Conservation (phyloP, 345 rosid species). For the Eucalyptus sp. region DNA sequence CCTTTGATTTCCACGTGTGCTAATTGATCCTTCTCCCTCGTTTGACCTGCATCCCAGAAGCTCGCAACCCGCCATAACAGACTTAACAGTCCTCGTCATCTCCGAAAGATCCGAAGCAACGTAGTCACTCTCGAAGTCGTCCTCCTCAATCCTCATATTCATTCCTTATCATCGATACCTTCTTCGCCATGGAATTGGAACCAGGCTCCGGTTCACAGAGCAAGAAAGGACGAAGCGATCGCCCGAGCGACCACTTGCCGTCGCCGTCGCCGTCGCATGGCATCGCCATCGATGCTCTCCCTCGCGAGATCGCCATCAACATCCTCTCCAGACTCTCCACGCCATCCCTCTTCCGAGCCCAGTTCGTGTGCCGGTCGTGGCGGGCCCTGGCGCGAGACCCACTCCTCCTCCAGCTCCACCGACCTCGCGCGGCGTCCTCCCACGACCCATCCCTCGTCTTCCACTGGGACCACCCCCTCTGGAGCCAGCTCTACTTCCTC, state of each 20-base stretch:
- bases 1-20: not conserved
- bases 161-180: not conserved
- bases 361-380: conserved; percentile 43
- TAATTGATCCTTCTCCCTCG: not conserved
- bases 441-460: conserved; percentile 36
- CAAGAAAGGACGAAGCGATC: not conserved
- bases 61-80: not conserved
- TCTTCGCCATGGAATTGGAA: not conserved
- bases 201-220: not conserved
- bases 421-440: not conserved
- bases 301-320: conserved; percentile 41
- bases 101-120: not conserved
- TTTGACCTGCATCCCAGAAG: not conserved
- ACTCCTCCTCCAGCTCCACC: conserved; percentile 7
- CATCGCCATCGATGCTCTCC: conserved; percentile 7
- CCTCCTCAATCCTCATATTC: not conserved
- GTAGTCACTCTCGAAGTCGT: not conserved
- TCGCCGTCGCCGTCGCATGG: not conserved
- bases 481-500: conserved; percentile 36
- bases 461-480: conserved; percentile 41
- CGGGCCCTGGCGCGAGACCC: conserved; percentile 24
- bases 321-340: conserved; percentile 56
- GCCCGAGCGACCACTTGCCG: not conserved
- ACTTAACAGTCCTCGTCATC: not conserved
- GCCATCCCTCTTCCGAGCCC: conserved; percentile 37